Evolutionary conservation across 73 alveolate genomes (phyloP), one percentile per base, ranked within the genome.

Genomic region (Stentor roeselii): DNA sequence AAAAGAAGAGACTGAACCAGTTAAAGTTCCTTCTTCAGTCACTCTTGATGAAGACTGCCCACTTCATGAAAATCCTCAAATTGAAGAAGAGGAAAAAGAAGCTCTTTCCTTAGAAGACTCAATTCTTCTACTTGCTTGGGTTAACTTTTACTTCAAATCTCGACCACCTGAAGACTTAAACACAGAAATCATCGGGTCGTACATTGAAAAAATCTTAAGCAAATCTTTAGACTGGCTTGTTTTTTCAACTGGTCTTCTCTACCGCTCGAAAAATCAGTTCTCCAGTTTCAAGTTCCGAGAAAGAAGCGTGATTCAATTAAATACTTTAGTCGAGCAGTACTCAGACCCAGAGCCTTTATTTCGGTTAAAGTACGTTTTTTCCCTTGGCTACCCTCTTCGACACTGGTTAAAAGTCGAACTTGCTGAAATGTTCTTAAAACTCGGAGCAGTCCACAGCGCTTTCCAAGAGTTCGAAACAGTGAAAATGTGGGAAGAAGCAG

Each of bases 401-500:
- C 96, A 93, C 90, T 83, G 86, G 39, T 82, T 95, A 61, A 87
- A 94, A 88, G 89, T 89, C 77, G 93, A 90, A n/a, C 91, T 96
- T 37, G 99, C 97, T 0, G 97, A 92, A 83, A 78, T 86, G 78
- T 97, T 92, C 86, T 88, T 92, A 97, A 75, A 93, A 34, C 91
- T 95, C 61, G 99, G 99, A 11, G 97, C 94, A 39, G 77, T 93
- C 76, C 80, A 91, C 75, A 90, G 97, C 61, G 99, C 99, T n/a
- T 95, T 87, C 91, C 95, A 95, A 80, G 86, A 93, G 30, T 90
- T 97, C 76, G 92, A 90, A 86, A 95, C 95, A 61, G 86, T 95
- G 41, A 97, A 90, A 61, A 84, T 97, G 93, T 92, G 91, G 84
- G 99, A 97, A 84, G 99, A 96, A 42, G 94, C 97, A 34, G 95